These are phyloP conservation scores for Anacardium occidentale DNA, from an alignment of 345 rosid species.

Conservation along the genomic window DNA sequence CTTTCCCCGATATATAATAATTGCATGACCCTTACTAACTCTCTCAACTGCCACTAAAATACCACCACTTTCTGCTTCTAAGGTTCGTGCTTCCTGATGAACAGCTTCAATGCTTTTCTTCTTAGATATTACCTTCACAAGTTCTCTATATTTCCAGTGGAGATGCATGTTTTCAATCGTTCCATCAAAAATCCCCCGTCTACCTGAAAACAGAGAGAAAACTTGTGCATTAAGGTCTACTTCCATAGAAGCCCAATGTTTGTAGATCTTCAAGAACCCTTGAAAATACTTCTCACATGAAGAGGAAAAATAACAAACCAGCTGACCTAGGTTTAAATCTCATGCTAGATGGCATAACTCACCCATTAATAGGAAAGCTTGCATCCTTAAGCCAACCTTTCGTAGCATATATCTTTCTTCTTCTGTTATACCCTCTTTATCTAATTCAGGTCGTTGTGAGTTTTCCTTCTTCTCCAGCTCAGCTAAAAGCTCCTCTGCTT, in stretches of 20 bases:
- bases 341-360: conserved; percentile 28
- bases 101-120: conserved; percentile 58
- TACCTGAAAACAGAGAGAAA: conserved; percentile 56
- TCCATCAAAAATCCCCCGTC: conserved; percentile 85
- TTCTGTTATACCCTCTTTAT: conserved; percentile 77
- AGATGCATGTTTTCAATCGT: conserved; percentile 98
- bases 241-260: background rate
- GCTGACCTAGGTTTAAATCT: conserved; percentile 4
- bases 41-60: conserved; percentile 78
- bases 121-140: conserved; percentile 76
- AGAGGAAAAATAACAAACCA: conserved; percentile 12
- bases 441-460: conserved; percentile 51
- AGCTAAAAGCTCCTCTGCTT: conserved; percentile 70
- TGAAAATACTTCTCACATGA: background rate
- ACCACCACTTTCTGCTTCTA: conserved; percentile 95
- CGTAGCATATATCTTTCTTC: conserved; percentile 94
- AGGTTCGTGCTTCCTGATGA: conserved; percentile 56
- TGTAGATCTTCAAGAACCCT: background rate
- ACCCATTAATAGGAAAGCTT: conserved; percentile 86
- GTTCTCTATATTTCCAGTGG: conserved; percentile 98
- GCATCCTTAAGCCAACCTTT: conserved; percentile 91
- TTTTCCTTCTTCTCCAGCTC: conserved; percentile 50
- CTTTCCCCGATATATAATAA: conserved; percentile 90
- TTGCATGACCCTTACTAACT: conserved; percentile 84
- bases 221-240: conserved; percentile 13